Evolutionary conservation across 2,329 filamentous ascomycete species (phyloP), one percentile per base, ranked within the genome.

Genomic region (Colletotrichum orbiculare): DNA sequence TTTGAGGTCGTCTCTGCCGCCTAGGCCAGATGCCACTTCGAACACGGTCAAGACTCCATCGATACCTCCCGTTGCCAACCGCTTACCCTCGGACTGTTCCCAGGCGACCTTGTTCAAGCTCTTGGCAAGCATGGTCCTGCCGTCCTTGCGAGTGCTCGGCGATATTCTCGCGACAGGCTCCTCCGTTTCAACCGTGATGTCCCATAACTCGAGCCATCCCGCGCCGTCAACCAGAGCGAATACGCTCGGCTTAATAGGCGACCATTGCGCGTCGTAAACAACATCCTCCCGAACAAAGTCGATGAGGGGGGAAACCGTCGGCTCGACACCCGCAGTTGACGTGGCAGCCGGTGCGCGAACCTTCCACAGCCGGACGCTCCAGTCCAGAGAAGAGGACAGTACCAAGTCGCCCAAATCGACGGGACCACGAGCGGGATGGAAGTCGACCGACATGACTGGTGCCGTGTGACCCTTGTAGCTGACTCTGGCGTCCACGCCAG

Each of bases 281-380:
- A 97, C 90, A 73, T 99, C 96, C 79, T 99, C 96, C 59, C 96
- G 91, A 17, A 92, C 90, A 73, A 99, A 93, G 69, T 98, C 94
- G 11, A 98, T 85, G 34, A 99, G 83, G 0, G 96, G 96, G 3
- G 85, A 78, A 37, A 95, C 89, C 39, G 79, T 76, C 46, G 82
- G 80, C 68, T 86, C 83, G 70, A 82, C 70, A 11, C 81, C 83
- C 34, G 84, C 83, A 0, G 90, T 90, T 13, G 87, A 88, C 5
- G 88, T 90, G 2, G 91, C 90, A 0, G 91, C 91, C 1, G 92
- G 92, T 2, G 93, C 90, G 45, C 94, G 91, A 12, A 97, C 91
- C 77, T 96, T 96, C 96, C 96, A 99, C 13, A 99, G 83, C 80
- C 97, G 97, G 71, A 97, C 94, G 71, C 91, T 96, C 96, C 96